Evolutionary conservation across 805 yeast genomes (phyloP), one percentile per base, ranked within the genome.

Genomic region (Brettanomyces nanus): DNA sequence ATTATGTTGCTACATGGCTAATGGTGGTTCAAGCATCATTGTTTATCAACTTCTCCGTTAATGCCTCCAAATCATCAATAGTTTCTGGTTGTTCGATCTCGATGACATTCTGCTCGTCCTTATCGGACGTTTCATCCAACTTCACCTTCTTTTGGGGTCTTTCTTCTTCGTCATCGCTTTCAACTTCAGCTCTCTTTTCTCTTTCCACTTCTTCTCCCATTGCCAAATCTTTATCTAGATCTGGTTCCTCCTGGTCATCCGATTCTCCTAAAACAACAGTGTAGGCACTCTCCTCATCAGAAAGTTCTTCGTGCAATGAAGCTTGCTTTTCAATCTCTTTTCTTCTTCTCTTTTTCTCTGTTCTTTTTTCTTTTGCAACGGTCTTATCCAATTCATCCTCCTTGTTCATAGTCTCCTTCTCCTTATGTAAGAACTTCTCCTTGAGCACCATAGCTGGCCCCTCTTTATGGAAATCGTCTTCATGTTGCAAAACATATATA

Each of bases 41-140:
- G 33, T 40, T 34, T 36, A 44, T 40, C 19, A 74, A 67, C 47
- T 65, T 63, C 32, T 68, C 71, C 2, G 95, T 80, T 64, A 85
- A 73, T 35, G 94, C 87, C 67, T 92, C 98, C 60, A 92, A 71
- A 54, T 92, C 98, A 59, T 86, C 96, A 57, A 92, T 67, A 14
- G 95, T 83, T 52, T 85, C 83, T 13, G 97, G 97, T 51, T 79
- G 85, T 49, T 85, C 94, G 33, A 85, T 68, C 62, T 89, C 95
- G 43, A 84, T 65, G 33, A 82, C 63, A 7, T 56, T 51, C 7
- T 56, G 56, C 30, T 54, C 59, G 17, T 56, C 49, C 10, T 44
- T 44, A 17, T 45, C 49, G 26, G 47, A 52, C 9, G 43, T 43
- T 25, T 45, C 41, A 31, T 48, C 49, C 4, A 50, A 48, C 46